These are phyloP conservation scores for Datisca glomerata DNA, from an alignment of 306 rosid species.

Conservation along the genomic window DNA sequence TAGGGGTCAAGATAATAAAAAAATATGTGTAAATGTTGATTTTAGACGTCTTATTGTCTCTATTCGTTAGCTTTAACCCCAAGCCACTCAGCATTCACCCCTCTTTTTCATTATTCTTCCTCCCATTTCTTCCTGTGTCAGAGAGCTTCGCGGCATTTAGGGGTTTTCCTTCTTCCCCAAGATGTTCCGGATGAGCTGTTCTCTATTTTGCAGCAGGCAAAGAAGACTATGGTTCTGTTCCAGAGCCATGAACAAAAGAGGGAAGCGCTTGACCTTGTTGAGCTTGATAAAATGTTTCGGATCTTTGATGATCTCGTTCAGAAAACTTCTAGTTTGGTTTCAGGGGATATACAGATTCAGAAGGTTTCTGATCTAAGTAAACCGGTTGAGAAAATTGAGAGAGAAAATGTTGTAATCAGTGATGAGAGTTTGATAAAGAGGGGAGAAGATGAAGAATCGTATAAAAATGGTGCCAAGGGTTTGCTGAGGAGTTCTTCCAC, in stretches of 20 bases:
- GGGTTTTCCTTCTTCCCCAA: no score
- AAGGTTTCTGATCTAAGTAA: constrained; percentile 4
- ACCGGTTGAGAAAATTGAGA: constrained; percentile 10
- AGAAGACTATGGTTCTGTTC: constrained; percentile 33
- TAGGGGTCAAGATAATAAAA: no score
- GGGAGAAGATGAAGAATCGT: background rate
- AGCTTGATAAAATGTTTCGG: constrained; percentile 48
- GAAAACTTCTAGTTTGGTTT: constrained; percentile 65
- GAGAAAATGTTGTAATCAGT: no score
- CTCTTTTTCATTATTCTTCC: no score
- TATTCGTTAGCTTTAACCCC: no score
- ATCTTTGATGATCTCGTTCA: constrained; percentile 69
- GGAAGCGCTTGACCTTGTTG: constrained; percentile 58
- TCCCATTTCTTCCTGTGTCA: no score
- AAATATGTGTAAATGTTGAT: no score
- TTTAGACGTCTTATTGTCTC: no score
- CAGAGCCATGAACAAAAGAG: constrained; percentile 53
- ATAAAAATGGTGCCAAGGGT: background rate
- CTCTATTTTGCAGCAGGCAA: constrained; percentile 64
- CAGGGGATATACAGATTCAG: constrained; percentile 22
- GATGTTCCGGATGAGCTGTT: constrained; percentile 67
- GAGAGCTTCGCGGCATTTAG: no score
- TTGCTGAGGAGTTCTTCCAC: background rate
- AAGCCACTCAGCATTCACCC: no score
- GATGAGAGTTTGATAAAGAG: background rate